Conservation (phyloP, 257 asterid species). For the Paulownia fortunei region DNA sequence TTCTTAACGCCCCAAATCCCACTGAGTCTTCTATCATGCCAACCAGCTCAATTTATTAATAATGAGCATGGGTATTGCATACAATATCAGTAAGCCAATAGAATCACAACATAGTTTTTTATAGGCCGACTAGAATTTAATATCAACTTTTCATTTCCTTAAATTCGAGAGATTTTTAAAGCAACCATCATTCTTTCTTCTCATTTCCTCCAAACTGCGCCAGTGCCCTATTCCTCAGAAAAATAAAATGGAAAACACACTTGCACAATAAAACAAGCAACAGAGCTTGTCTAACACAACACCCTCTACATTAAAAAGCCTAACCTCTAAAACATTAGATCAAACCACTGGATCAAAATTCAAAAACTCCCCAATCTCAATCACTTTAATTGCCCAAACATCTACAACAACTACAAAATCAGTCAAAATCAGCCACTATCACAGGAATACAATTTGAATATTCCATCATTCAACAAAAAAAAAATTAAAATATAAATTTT, state of each 20-base stretch:
- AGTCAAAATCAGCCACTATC: background rate
- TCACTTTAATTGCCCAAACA: background rate
- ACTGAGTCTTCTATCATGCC: background rate
- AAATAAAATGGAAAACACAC: background rate
- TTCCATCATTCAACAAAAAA: background rate
- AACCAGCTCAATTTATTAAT: background rate
- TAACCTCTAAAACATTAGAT: background rate
- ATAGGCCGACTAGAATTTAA: background rate
- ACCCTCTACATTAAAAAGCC: background rate
- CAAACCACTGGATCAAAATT: background rate
- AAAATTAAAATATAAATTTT: background rate
- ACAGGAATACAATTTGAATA: background rate
- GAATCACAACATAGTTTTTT: background rate
- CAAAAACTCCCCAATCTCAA: background rate
- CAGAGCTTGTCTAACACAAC: background rate
- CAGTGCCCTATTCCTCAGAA: background rate
- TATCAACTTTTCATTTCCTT: background rate
- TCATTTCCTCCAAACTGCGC: background rate
- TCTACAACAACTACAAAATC: background rate
- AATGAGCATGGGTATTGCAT: background rate
- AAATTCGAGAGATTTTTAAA: background rate
- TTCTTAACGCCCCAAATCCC: background rate
- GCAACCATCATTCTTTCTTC: slow-evolving; percentile 2
- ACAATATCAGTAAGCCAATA: background rate
- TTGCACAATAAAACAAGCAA: background rate